A percentile compares a stretch with the other conserved stretches of the same genome.
These are phyloP conservation scores for Astrocystis sublimbata DNA, from an alignment of 495 filamentous ascomycete species.

Conservation along the genomic window DNA sequence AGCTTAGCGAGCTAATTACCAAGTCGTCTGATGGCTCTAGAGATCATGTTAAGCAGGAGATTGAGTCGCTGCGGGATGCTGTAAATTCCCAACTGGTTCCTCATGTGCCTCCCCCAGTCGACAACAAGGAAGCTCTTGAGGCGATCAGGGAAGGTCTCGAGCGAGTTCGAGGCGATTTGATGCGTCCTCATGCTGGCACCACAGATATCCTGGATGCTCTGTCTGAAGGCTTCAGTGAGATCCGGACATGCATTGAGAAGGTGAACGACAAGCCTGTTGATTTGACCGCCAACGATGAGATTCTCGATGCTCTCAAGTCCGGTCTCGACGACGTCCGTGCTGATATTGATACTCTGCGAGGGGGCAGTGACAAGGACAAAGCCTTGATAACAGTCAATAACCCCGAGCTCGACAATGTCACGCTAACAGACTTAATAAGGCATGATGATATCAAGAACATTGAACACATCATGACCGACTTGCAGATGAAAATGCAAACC, in stretches of 20 bases:
- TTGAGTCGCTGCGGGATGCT: constrained; percentile 73
- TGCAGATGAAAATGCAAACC: constrained; percentile 80
- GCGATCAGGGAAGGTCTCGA: constrained; percentile 71
- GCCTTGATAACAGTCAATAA: constrained; percentile 55
- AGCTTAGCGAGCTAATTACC: constrained; percentile 59
- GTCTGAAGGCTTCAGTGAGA: constrained; percentile 74
- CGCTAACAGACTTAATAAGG: constrained; percentile 49
- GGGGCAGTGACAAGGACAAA: constrained; percentile 50
- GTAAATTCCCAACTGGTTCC: constrained; percentile 69
- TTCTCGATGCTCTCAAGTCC: constrained; percentile 79
- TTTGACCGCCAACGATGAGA: constrained; percentile 78
- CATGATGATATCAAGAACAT: constrained; percentile 78
- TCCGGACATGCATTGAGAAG: constrained; percentile 74
- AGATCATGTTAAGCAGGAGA: constrained; percentile 73
- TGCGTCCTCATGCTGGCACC: constrained; percentile 56
- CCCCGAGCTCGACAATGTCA: constrained; percentile 33
- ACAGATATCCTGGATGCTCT: constrained; percentile 79
- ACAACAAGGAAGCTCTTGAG: constrained; percentile 63
- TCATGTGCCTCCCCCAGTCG: constrained; percentile 46
- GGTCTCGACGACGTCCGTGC: constrained; percentile 70
- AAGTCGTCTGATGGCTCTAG: constrained; percentile 50
- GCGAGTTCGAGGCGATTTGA: constrained; percentile 65
- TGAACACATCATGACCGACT: constrained; percentile 75
- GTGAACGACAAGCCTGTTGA: constrained; percentile 75
- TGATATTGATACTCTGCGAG: constrained; percentile 76